phyloP scores from a whole-genome alignment of 768 basidiomycete species.

The Hemileccinum rubropunctum region DNA sequence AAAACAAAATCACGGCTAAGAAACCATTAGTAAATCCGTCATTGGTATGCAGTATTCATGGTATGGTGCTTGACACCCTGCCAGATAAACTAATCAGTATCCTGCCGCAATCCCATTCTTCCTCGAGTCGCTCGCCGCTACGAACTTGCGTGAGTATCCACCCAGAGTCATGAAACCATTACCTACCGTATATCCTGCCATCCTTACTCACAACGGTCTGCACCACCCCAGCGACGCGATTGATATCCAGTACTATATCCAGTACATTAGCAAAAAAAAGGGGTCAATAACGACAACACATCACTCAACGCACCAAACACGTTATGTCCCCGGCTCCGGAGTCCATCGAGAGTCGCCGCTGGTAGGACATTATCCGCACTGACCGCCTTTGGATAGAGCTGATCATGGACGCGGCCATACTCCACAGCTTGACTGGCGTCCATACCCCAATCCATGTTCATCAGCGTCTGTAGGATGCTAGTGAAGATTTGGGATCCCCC shows the following conservation, averaged over 20 bases:
- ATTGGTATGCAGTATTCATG: too few relatives aligned
- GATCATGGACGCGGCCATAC: slow-evolving; percentile 79
- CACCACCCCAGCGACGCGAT: slow-evolving; percentile 72
- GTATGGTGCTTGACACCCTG: too few relatives aligned
- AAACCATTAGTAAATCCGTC: too few relatives aligned
- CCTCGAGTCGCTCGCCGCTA: slow-evolving; percentile 87
- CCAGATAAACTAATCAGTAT: slow-evolving; percentile 44
- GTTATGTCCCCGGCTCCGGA: slow-evolving; percentile 67
- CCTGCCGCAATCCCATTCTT: slow-evolving; percentile 92
- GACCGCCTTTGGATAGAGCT: slow-evolving; percentile 68
- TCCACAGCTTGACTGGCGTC: slow-evolving; percentile 84
- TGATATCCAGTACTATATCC: slow-evolving; percentile 55
- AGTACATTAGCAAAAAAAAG: neutral
- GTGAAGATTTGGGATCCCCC: slow-evolving; percentile 88
- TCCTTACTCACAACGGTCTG: slow-evolving; percentile 57
- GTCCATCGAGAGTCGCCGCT: slow-evolving; percentile 47
- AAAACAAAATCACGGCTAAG: too few relatives aligned
- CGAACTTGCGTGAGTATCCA: neutral
- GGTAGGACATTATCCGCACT: slow-evolving; percentile 65
- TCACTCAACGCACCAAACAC: slow-evolving; percentile 50
- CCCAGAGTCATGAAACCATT: neutral
- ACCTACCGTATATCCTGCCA: slow-evolving; percentile 62
- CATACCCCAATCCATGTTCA: slow-evolving; percentile 76
- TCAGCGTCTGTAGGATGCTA: slow-evolving; percentile 71
- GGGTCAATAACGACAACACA: neutral